These are phyloP conservation scores for Vaccinium vitisidaea DNA, from an alignment of 148 eudicot species.

Conservation along the genomic window DNA sequence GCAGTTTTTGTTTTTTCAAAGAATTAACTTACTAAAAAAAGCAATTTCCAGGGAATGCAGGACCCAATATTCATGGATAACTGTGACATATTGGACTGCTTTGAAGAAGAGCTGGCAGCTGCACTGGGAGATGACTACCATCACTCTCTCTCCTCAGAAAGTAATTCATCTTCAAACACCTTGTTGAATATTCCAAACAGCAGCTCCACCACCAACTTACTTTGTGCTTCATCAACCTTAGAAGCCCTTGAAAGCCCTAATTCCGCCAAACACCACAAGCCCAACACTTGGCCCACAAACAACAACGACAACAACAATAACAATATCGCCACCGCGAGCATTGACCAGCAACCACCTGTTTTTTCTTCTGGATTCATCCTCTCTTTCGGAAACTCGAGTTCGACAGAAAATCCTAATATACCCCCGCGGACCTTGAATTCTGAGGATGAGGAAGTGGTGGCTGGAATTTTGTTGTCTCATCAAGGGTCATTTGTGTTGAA, in stretches of 20 bases:
- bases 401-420: not conserved
- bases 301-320: not conserved
- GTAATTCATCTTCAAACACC: slow-evolving; percentile 8
- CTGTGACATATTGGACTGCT: slow-evolving; percentile 11
- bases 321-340: not conserved
- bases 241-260: slow-evolving; percentile 5
- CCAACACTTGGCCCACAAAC: not conserved
- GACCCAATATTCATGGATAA: slow-evolving; percentile 13
- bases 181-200: not conserved
- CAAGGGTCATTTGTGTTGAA: slow-evolving; percentile 1
- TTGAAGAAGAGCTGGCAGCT: slow-evolving; percentile 13
- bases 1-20: not conserved
- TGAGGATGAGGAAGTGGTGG: slow-evolving; percentile 8
- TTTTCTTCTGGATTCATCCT: slow-evolving; percentile 1
- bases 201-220: slow-evolving; percentile 11
- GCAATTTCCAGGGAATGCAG: slow-evolving; percentile 9
- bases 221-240: not conserved
- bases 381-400: not conserved
- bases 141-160: slow-evolving; percentile 15
- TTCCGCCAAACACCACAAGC: slow-evolving; percentile 1
- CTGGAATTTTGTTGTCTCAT: not conserved
- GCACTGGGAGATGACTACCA: slow-evolving; percentile 11
- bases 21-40: not conserved
- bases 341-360: not conserved
- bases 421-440: not conserved